Evolutionary conservation across 1,139 yeast genomes (phyloP), one percentile per base, ranked within the genome.

Genomic region (Trichomonascaceae sp.): DNA sequence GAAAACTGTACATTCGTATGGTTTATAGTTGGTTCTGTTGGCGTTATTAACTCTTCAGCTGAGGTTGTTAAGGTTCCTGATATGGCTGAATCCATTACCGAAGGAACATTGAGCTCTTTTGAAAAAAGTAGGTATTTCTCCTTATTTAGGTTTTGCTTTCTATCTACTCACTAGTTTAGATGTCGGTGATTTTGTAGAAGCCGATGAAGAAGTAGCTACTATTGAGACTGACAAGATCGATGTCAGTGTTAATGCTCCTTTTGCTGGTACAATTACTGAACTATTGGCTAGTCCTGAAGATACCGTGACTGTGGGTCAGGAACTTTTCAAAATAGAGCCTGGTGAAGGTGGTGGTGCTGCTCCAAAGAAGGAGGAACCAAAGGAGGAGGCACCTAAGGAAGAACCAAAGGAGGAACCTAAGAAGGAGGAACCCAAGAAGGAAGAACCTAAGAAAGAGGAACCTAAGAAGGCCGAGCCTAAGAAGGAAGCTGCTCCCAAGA

Each of bases 161-260:
- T 15, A 27, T 44, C 3, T 17, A 13, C 30, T 44, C 10, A 27
- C 32, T 10, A 10, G 44, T 24, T 15, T 45, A 70, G 76, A 82
- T 62, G 88, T 90, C 58, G 99, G 99, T 62, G 98, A 93, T 61
- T 90, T 75, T 66, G 95, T 95, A 55, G 82, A 79, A 56, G 83
- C 77, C 63, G 99, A 93, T 71, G 99, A 93, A 74, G 84, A 89
- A 63, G 79, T 93, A 64, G 99, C 99, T 58, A 91, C 98, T 62
- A 91, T 93, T 65, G 99, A 93, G 76, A 93, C 99, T 54, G 99
- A 93, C 73, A 95, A 95, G 79, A 90, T 95, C 66, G 99, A 93
- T 68, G 95, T 93, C 54, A 96, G 93, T 70, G 98, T 93, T 60
- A 93, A 90, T 71, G 85, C 99, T 15, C 99, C 99, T 58, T 82